phyloP scores from a whole-genome alignment of 2,329 filamentous ascomycete genomes.

The Cercospora sp. region DNA sequence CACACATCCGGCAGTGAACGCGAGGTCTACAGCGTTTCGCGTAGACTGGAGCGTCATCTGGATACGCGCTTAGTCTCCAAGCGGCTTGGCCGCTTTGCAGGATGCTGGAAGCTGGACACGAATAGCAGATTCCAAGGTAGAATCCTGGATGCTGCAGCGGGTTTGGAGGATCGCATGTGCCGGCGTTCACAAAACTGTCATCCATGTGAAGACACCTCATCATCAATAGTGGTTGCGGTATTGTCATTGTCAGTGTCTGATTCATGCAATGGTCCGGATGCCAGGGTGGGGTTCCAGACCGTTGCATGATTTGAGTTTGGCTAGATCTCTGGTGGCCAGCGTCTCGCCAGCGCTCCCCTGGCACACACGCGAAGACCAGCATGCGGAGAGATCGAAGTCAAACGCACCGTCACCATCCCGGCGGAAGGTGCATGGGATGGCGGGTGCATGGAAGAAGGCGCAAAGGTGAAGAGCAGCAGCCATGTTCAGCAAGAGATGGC shows the following conservation, averaged over 20 bases:
- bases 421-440: not conserved
- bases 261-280: not conserved
- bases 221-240: not conserved
- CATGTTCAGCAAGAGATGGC: slow-evolving; percentile 11
- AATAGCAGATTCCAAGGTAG: slow-evolving; percentile 8
- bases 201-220: not conserved
- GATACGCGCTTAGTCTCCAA: not conserved
- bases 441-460: slow-evolving; percentile 13
- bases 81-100: not conserved
- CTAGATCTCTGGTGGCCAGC: slow-evolving; percentile 17
- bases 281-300: slow-evolving; percentile 8
- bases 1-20: slow-evolving; percentile 9
- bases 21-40: not conserved
- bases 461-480: slow-evolving; percentile 2
- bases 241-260: not conserved
- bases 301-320: slow-evolving; percentile 13
- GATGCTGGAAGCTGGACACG: slow-evolving; percentile 1
- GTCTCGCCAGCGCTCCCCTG: slow-evolving; percentile 9
- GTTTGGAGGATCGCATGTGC: not conserved
- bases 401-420: slow-evolving; percentile 12
- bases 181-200: not conserved
- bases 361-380: slow-evolving; percentile 6
- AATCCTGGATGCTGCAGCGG: slow-evolving; percentile 2
- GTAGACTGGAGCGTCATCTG: not conserved
- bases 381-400: slow-evolving; percentile 19